Percentiles rank a stretch among this genome's conserved stretches.
Evolutionary conservation across 352 stramenopile species (phyloP).

Genomic region (Aphanomyces euteiches): DNA sequence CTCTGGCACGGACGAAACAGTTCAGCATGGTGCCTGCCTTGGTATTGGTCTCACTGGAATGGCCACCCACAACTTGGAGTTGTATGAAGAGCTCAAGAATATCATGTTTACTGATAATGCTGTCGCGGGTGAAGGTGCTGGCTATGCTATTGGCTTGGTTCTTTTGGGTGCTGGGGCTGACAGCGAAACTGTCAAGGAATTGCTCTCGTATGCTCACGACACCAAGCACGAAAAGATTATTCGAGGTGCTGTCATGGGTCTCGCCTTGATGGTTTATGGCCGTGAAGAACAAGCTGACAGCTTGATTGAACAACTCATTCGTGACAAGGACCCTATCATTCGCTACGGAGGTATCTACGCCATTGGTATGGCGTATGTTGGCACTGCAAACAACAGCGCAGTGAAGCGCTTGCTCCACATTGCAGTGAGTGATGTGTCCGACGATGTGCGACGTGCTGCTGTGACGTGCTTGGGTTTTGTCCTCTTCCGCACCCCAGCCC

Average conservation of each 20-base stretch:
- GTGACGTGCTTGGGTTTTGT: conserved; percentile 98
- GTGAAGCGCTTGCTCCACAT: conserved; percentile 97
- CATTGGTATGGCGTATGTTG: conserved; percentile 96
- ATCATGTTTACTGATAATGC: conserved; percentile 97
- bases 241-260: conserved; percentile 94
- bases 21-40: conserved; percentile 97
- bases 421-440: conserved; percentile 97
- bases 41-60: conserved; percentile 96
- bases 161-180: conserved; percentile 91
- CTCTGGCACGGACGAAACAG: conserved; percentile 91
- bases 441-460: conserved; percentile 97
- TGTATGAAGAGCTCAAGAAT: conserved; percentile 97
- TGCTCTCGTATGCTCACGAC: conserved; percentile 97
- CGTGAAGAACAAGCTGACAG: conserved; percentile 95
- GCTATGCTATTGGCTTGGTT: conserved; percentile 96
- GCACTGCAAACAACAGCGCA: conserved; percentile 96
- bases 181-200: conserved; percentile 85
- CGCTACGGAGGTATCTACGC: conserved; percentile 98
- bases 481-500: conserved; percentile 96
- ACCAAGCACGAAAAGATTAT: conserved; percentile 99
- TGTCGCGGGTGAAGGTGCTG: conserved; percentile 96
- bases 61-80: conserved; percentile 89
- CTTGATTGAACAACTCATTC: conserved; percentile 96
- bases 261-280: conserved; percentile 98
- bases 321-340: conserved; percentile 97